These are phyloP conservation scores for Cytospora paraplurivora DNA, from an alignment of 2,329 filamentous ascomycete genomes.

Conservation along the genomic window DNA sequence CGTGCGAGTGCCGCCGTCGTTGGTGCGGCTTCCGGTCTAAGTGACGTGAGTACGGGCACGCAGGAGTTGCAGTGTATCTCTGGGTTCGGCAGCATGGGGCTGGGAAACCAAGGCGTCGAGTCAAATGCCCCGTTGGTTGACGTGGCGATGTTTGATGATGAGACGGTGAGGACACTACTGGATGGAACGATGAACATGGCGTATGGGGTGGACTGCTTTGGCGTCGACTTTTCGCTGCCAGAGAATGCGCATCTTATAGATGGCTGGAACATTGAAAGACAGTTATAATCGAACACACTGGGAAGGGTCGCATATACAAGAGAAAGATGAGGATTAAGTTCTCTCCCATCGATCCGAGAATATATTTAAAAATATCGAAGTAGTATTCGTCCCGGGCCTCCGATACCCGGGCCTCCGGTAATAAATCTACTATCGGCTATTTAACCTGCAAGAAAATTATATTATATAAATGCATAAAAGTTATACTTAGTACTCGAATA, in stretches of 20 bases:
- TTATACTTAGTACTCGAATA: too few relatives aligned
- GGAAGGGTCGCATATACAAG: background rate
- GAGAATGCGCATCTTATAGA: background rate
- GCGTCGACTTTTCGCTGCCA: constrained; percentile 18
- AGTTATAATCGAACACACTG: background rate
- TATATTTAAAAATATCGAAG: too few relatives aligned
- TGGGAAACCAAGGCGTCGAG: background rate
- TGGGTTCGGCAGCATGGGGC: background rate
- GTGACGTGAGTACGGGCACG: background rate
- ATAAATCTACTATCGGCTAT: too few relatives aligned
- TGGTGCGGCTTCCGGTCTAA: background rate
- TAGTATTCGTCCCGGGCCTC: too few relatives aligned
- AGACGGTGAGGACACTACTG: constrained; percentile 29
- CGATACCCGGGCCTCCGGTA: too few relatives aligned
- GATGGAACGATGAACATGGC: constrained; percentile 27
- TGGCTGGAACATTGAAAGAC: background rate
- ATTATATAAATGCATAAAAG: too few relatives aligned
- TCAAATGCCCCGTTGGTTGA: background rate
- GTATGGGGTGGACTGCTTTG: constrained; percentile 23
- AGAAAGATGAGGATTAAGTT: background rate
- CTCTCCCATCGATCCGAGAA: too few relatives aligned
- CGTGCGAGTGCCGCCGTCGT: background rate
- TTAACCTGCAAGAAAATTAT: too few relatives aligned
- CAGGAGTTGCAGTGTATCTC: background rate
- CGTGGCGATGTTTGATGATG: background rate